phyloP scores from a whole-genome alignment of 495 filamentous ascomycete species.

The Daldinia bambusicola region DNA sequence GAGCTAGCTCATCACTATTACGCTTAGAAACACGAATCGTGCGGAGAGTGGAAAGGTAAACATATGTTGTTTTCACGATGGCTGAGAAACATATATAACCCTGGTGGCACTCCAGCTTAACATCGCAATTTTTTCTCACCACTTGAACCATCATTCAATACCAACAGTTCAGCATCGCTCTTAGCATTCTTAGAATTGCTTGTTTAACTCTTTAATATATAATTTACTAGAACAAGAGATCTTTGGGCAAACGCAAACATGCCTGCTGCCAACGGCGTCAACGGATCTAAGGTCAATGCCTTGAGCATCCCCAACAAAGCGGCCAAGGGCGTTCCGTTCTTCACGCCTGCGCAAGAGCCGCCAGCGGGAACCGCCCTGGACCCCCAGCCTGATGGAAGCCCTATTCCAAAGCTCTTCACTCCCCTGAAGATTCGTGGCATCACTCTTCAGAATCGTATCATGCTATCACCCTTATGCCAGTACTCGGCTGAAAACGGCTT shows the following conservation, averaged over 20 bases:
- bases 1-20: background rate
- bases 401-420: slow-evolving; percentile 75
- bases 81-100: background rate
- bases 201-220: background rate
- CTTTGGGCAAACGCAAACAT: background rate
- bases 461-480: slow-evolving; percentile 72
- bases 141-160: slow-evolving; percentile 5
- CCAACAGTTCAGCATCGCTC: background rate
- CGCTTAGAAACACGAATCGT: background rate
- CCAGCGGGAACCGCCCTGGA: slow-evolving; percentile 72
- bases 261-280: background rate
- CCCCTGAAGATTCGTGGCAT: slow-evolving; percentile 69
- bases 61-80: slow-evolving; percentile 1
- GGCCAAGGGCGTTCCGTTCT: slow-evolving; percentile 70
- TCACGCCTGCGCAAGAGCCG: slow-evolving; percentile 71
- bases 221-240: background rate
- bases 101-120: background rate
- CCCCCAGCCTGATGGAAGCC: slow-evolving; percentile 65
- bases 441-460: slow-evolving; percentile 71
- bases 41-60: background rate
- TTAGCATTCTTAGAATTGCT: background rate
- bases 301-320: slow-evolving; percentile 51
- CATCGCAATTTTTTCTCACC: background rate
- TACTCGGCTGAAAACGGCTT: slow-evolving; percentile 73
- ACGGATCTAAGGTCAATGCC: background rate